A percentile compares a stretch with the other conserved stretches of the same genome.
These are phyloP conservation scores for Crotalaria pallida DNA, from an alignment of 306 rosid genomes.

Conservation along the genomic window DNA sequence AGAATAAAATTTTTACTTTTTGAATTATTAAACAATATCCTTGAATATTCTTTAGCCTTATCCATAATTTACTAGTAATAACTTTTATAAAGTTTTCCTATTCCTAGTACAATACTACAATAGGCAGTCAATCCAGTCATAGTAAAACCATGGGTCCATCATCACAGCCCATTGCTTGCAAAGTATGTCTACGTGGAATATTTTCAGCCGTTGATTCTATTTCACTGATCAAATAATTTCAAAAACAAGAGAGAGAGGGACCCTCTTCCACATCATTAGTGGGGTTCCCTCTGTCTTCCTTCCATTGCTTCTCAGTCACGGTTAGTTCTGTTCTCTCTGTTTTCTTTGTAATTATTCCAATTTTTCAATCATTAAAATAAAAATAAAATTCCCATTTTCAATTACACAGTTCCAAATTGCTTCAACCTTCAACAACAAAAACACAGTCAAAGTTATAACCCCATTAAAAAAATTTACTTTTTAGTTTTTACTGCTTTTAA, in stretches of 20 bases:
- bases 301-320: conserved; percentile 37
- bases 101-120: not conserved
- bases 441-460: conserved; percentile 26
- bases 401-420: conserved; percentile 33
- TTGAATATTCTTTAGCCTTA: too few relatives aligned
- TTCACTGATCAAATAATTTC: conserved; percentile 24
- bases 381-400: conserved; percentile 13
- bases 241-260: conserved; percentile 26
- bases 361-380: not conserved
- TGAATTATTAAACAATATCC: too few relatives aligned
- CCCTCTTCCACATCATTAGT: conserved; percentile 54
- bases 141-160: not conserved
- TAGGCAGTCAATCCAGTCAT: not conserved
- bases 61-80: too few relatives aligned
- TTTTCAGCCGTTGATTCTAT: conserved; percentile 29
- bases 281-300: conserved; percentile 38
- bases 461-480: not conserved
- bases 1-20: too few relatives aligned
- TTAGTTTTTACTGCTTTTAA: not conserved
- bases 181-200: not conserved
- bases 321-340: conserved; percentile 37
- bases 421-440: conserved; percentile 17
- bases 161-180: not conserved
- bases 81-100: not conserved
- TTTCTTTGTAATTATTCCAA: not conserved